These are phyloP conservation scores for Pachyrhizus erosus DNA, from an alignment of 306 rosid genomes.

Conservation along the genomic window DNA sequence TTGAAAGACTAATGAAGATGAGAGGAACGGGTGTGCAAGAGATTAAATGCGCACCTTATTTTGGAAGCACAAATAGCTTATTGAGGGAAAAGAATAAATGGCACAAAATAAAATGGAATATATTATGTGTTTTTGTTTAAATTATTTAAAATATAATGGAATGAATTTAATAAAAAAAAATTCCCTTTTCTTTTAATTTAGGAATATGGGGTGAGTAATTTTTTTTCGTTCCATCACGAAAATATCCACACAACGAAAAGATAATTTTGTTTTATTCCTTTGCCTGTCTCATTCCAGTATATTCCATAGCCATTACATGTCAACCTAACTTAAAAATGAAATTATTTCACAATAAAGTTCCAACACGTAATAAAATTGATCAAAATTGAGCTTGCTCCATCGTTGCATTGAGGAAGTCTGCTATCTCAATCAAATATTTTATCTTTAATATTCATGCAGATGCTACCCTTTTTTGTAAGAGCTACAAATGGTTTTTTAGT, in stretches of 20 bases:
- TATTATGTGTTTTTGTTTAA: not conserved
- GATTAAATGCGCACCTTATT: too few relatives aligned
- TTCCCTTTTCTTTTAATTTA: not conserved
- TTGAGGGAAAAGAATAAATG: not conserved
- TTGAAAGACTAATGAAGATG: not conserved
- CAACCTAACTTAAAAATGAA: not conserved
- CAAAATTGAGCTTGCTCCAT: not conserved
- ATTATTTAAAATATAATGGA: not conserved
- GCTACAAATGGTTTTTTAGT: not conserved
- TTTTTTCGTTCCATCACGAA: not conserved
- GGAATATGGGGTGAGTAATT: not conserved
- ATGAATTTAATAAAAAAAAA: not conserved
- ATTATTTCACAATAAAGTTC: not conserved
- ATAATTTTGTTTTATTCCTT: not conserved
- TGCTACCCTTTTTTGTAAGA: not conserved
- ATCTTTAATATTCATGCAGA: not conserved
- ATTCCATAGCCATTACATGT: not conserved
- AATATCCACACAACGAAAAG: not conserved
- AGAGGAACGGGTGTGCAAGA: not conserved
- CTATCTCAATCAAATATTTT: not conserved
- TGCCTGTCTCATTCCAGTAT: too few relatives aligned
- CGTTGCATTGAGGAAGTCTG: not conserved
- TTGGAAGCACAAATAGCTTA: not conserved
- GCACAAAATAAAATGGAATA: not conserved
- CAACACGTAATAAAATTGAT: not conserved